These are phyloP conservation scores for Marchantia paleacea DNA, from an alignment of 225 moss, liverwort and hornwort genomes.

Conservation along the genomic window DNA sequence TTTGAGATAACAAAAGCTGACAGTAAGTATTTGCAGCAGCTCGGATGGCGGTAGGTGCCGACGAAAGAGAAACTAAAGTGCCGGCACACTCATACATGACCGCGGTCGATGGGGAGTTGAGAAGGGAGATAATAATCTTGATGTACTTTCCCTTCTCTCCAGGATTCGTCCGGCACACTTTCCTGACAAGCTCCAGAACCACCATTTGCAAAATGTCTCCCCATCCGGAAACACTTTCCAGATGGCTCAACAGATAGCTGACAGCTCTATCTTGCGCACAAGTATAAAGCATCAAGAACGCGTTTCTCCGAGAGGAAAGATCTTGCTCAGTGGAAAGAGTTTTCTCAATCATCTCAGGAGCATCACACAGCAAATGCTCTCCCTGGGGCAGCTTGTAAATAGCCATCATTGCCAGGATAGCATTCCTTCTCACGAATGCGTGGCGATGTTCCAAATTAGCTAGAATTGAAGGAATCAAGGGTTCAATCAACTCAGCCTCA, in stretches of 20 bases:
- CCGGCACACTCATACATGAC: conserved; percentile 97
- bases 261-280: conserved; percentile 94
- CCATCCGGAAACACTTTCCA: conserved; percentile 78
- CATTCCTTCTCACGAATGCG: conserved; percentile 87
- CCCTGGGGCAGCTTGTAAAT: conserved; percentile 95
- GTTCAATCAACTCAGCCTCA: conserved; percentile 89
- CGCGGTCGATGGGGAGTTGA: conserved; percentile 83
- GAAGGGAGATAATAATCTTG: conserved; percentile 87
- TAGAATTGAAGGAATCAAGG: conserved; percentile 81
- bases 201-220: conserved; percentile 97
- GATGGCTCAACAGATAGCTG: conserved; percentile 63
- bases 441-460: conserved; percentile 91
- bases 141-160: conserved; percentile 93
- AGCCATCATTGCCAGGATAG: conserved; percentile 78
- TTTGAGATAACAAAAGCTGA: conserved; percentile 82
- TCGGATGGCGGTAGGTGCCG: conserved; percentile 90
- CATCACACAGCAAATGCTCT: conserved; percentile 74
- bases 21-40: conserved; percentile 93
- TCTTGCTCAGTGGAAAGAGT: conserved; percentile 70
- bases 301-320: conserved; percentile 74
- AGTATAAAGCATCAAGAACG: conserved; percentile 89
- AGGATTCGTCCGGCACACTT: conserved; percentile 83
- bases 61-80: conserved; percentile 87
- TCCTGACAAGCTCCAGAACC: conserved; percentile 83
- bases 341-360: conserved; percentile 89